Percentiles rank a stretch among this genome's conserved stretches.
Evolutionary conservation across 495 filamentous ascomycete genomes (phyloP).

Genomic region (Daldinia childiae): DNA sequence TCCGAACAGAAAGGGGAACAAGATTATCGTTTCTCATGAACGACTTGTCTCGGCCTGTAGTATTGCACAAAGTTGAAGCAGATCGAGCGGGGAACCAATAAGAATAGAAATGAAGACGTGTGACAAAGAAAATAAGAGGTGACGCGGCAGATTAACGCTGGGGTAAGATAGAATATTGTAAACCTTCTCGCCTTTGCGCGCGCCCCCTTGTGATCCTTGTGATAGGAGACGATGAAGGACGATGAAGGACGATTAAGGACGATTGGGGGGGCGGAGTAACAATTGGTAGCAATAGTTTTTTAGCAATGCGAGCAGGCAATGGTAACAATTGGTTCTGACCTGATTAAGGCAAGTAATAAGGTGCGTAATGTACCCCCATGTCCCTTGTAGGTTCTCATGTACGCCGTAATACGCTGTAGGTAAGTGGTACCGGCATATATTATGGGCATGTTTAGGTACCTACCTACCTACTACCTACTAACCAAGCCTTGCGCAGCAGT

Average conservation of each 20-base stretch:
- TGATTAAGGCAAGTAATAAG: not conserved
- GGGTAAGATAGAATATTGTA: slow-evolving; percentile 26
- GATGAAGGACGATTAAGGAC: not conserved
- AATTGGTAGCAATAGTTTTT: not conserved
- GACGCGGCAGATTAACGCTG: slow-evolving; percentile 37
- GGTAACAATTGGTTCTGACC: not conserved
- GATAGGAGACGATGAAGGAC: not conserved
- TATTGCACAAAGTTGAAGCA: slow-evolving; percentile 26
- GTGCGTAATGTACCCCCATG: not conserved
- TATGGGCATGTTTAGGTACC: not conserved
- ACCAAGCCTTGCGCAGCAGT: not conserved
- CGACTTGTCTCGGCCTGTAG: slow-evolving; percentile 10
- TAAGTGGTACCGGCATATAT: slow-evolving; percentile 1
- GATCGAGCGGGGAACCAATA: slow-evolving; percentile 34
- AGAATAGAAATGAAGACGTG: slow-evolving; percentile 19
- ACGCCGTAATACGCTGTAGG: not conserved
- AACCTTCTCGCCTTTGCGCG: not conserved
- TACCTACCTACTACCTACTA: not conserved
- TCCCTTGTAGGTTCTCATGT: not conserved
- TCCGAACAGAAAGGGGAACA: slow-evolving; percentile 3
- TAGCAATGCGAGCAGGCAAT: not conserved
- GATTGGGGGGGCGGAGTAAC: not conserved
- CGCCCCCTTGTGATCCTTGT: not conserved
- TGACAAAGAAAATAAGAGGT: slow-evolving; percentile 31
- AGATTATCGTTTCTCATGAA: slow-evolving; percentile 11